phyloP scores from a whole-genome alignment of 2,329 filamentous ascomycete genomes.

The Arthrobotrys megalospora region DNA sequence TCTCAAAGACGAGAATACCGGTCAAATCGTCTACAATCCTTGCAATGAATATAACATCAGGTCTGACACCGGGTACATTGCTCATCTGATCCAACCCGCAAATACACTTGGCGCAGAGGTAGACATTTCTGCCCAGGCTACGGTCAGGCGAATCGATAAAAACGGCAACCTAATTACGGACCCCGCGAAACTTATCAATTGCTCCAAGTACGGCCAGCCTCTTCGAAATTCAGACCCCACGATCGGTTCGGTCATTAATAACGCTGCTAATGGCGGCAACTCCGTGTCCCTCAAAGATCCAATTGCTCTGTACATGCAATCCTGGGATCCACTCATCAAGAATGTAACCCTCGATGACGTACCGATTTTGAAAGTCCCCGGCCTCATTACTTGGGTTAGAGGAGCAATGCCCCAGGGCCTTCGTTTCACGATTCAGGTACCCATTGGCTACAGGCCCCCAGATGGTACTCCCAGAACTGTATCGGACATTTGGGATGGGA shows the following conservation, averaged over 20 bases:
- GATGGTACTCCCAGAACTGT: too few relatives aligned
- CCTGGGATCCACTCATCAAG: conserved; percentile 17
- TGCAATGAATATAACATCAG: not conserved
- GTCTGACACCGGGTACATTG: conserved; percentile 34
- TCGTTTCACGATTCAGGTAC: too few relatives aligned
- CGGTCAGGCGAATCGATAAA: conserved; percentile 28
- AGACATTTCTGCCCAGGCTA: conserved; percentile 57
- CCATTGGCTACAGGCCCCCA: too few relatives aligned
- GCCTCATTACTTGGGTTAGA: too few relatives aligned
- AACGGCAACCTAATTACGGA: conserved; percentile 17
- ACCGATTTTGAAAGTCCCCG: too few relatives aligned
- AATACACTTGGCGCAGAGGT: conserved; percentile 56
- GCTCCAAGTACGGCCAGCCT: conserved; percentile 48
- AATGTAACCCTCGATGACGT: too few relatives aligned
- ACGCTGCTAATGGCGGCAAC: conserved; percentile 14
- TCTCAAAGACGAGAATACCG: not conserved
- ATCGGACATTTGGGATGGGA: too few relatives aligned
- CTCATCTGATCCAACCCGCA: conserved; percentile 40
- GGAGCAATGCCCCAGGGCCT: too few relatives aligned
- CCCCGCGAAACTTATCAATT: conserved; percentile 42
- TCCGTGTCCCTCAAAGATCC: conserved; percentile 36
- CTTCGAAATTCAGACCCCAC: conserved; percentile 45
- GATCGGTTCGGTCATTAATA: conserved; percentile 49
- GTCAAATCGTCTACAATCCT: not conserved
- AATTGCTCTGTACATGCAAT: conserved; percentile 50